phyloP scores from a whole-genome alignment of 192 early-diverging fungal genomes.

The Rhizophagus sp. region DNA sequence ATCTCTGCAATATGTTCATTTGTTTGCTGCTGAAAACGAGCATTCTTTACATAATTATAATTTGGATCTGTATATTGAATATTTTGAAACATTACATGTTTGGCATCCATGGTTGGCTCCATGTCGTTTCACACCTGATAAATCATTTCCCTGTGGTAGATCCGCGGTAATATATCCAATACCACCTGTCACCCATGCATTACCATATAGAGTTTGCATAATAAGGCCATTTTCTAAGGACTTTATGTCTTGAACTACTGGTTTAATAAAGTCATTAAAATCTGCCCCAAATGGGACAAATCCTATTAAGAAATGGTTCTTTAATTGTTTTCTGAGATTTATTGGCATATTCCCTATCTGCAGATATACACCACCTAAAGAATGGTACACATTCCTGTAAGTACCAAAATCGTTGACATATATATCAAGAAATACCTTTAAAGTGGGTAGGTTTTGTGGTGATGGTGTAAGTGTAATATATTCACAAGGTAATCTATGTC shows the following conservation, averaged over 20 bases:
- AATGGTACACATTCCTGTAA: background rate
- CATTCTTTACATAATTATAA: conserved; percentile 1
- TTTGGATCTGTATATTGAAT: background rate
- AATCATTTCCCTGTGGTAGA: background rate
- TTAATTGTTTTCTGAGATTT: background rate
- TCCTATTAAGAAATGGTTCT: conserved; percentile 11
- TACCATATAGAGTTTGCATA: background rate
- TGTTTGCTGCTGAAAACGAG: background rate
- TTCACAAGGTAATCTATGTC: background rate
- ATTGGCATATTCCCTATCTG: conserved; percentile 3
- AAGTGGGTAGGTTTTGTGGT: background rate
- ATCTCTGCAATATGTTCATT: background rate
- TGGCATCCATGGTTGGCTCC: background rate
- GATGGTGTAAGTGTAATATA: background rate
- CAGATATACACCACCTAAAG: conserved; percentile 5
- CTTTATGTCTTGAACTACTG: background rate
- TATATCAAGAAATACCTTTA: conserved; percentile 17
- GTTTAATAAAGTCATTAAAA: background rate
- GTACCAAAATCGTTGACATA: conserved; percentile 2
- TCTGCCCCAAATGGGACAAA: background rate
- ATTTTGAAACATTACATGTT: conserved; percentile 4
- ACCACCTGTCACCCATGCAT: background rate
- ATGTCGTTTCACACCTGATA: background rate
- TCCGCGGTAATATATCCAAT: background rate
- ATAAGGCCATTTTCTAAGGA: background rate